Conservation (phyloP, 1,139 yeast genomes). For the Saccharomyces hybrid region DNA sequence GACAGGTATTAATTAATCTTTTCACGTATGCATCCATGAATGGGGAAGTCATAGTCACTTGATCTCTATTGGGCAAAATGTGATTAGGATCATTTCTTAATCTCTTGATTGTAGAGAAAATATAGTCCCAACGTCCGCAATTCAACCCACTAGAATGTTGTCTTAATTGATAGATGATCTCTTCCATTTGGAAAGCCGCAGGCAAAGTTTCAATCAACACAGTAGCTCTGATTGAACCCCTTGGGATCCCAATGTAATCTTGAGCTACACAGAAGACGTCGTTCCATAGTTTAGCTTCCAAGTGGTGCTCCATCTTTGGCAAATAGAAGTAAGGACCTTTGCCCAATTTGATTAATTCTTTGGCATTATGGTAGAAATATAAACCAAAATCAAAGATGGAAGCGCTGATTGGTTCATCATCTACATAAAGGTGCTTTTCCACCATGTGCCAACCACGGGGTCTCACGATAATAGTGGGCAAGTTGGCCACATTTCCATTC, state of each 20-base stretch:
- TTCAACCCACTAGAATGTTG: conserved; percentile 63
- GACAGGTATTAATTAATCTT: conserved; percentile 59
- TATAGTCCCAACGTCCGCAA: conserved; percentile 76
- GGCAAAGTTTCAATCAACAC: conserved; percentile 66
- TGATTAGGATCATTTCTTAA: conserved; percentile 54
- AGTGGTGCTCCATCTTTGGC: conserved; percentile 75
- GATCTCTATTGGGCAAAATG: conserved; percentile 62
- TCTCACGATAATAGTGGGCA: conserved; percentile 71
- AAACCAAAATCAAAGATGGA: conserved; percentile 73
- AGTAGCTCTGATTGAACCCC: conserved; percentile 70
- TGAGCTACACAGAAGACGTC: conserved; percentile 65
- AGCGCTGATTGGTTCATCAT: conserved; percentile 70
- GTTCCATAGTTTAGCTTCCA: conserved; percentile 72
- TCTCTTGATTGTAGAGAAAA: conserved; percentile 59
- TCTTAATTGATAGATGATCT: conserved; percentile 59
- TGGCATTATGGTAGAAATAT: conserved; percentile 65
- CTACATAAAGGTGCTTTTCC: conserved; percentile 63
- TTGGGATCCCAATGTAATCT: conserved; percentile 52
- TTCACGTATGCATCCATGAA: conserved; percentile 69
- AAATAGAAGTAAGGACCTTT: conserved; percentile 69
- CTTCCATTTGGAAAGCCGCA: conserved; percentile 69
- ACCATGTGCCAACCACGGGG: conserved; percentile 87
- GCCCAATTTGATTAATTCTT: conserved; percentile 49
- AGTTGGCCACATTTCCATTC: conserved; percentile 40
- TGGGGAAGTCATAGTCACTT: conserved; percentile 71